A percentile compares a stretch with the other conserved stretches of the same genome.
phyloP scores from a whole-genome alignment of 805 yeast species.

The Saccharomycopsis guyanensis region DNA sequence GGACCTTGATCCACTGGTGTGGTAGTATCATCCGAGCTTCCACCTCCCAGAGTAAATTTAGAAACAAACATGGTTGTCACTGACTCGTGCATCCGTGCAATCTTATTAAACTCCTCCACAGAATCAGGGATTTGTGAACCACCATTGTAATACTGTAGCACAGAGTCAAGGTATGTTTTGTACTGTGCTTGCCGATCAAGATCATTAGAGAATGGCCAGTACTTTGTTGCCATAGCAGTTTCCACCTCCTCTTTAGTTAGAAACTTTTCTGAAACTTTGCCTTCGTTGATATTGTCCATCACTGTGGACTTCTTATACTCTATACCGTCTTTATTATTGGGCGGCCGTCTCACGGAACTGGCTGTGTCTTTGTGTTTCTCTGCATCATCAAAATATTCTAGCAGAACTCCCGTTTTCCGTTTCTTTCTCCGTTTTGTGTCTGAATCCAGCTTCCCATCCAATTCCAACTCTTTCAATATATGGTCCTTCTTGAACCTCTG shows the following conservation, averaged over 20 bases:
- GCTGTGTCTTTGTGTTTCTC: not conserved
- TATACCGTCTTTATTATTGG: not conserved
- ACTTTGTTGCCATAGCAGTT: not conserved
- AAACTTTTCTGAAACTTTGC: not conserved
- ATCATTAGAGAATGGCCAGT: not conserved
- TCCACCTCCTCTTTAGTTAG: not conserved
- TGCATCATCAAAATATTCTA: not conserved
- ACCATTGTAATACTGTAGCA: not conserved
- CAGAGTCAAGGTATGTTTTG: not conserved
- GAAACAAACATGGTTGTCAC: not conserved
- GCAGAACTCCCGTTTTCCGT: not conserved
- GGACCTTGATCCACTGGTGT: no score
- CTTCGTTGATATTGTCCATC: not conserved
- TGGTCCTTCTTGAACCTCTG: conserved; percentile 11
- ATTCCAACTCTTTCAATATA: conserved; percentile 8
- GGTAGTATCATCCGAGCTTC: no score
- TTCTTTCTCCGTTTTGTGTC: no score
- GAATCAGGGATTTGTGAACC: not conserved
- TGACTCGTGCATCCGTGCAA: not conserved
- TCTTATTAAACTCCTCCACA: not conserved
- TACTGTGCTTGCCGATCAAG: not conserved
- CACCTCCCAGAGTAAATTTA: not conserved
- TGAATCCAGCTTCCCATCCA: not conserved
- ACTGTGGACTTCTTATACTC: not conserved
- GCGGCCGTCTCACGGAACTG: no score